Conservation (phyloP, 257 asterid species). For the Plantago ovata region DNA sequence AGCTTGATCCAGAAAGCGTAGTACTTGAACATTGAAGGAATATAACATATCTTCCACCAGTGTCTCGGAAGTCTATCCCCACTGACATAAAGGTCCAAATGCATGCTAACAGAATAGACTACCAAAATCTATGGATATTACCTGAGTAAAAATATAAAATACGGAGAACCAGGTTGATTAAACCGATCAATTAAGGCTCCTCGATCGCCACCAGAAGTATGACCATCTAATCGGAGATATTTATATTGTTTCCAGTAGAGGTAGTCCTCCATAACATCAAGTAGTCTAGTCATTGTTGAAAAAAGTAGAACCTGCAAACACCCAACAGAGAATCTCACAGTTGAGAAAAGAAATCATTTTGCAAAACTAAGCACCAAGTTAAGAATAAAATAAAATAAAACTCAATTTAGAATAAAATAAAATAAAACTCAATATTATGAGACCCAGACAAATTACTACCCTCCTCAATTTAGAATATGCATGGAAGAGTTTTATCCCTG, state of each 20-base stretch:
- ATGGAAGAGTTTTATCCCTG: too few species aligned
- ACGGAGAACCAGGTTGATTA: slow-evolving; percentile 86
- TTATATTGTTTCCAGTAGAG: slow-evolving; percentile 91
- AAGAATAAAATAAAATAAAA: too few species aligned
- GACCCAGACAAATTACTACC: too few species aligned
- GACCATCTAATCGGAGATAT: slow-evolving; percentile 96
- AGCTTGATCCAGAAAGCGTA: slow-evolving; percentile 15
- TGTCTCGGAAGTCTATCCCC: slow-evolving; percentile 5
- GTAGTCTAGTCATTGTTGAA: slow-evolving; percentile 98
- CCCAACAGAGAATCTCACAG: not conserved
- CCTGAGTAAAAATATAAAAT: slow-evolving; percentile 95
- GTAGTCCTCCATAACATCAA: slow-evolving; percentile 99
- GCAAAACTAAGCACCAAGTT: slow-evolving; percentile 7
- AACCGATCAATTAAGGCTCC: slow-evolving; percentile 87
- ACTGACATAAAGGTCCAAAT: slow-evolving; percentile 16
- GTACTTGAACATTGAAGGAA: not conserved
- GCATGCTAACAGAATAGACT: slow-evolving; percentile 2
- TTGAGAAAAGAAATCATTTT: not conserved
- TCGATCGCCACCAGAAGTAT: slow-evolving; percentile 97
- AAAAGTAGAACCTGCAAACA: slow-evolving; percentile 83
- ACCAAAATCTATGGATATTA: slow-evolving; percentile 29
- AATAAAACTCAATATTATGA: too few species aligned
- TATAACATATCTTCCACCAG: too few species aligned
- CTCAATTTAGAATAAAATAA: too few species aligned
- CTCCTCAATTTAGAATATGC: too few species aligned